Evolutionary conservation across 2,329 filamentous ascomycete genomes (phyloP), one percentile per base, ranked within the genome.

Genomic region (Sphaceloma murrayae): DNA sequence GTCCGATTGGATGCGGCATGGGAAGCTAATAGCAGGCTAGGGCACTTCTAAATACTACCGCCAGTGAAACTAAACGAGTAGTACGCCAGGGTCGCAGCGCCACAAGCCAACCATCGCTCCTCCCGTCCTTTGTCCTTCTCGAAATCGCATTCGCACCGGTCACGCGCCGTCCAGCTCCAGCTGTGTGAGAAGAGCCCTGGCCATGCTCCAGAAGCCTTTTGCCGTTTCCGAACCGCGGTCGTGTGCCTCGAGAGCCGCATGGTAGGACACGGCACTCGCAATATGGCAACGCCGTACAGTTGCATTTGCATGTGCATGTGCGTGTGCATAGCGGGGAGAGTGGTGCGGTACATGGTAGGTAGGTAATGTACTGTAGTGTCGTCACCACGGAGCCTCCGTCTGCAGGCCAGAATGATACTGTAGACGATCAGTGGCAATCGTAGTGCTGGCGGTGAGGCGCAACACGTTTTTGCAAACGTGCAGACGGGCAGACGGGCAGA

Each of bases 1-100:
- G 27, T 17, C 40, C 40, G 40, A 43, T 43, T 43, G 40, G 40
- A 5, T n/a, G n/a, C n/a, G n/a, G n/a, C n/a, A n/a, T n/a, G n/a
- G n/a, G n/a, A n/a, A n/a, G n/a, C n/a, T n/a, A n/a, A n/a, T n/a
- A n/a, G n/a, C n/a, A n/a, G n/a, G n/a, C n/a, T n/a, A n/a, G n/a
- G n/a, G n/a, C n/a, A n/a, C n/a, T n/a, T n/a, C n/a, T n/a, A n/a
- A n/a, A n/a, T n/a, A n/a, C n/a, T n/a, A n/a, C n/a, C n/a, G n/a
- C n/a, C 26, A 22, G 10, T 4, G 10, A 3, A 13, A 11, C n/a
- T n/a, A 30, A 30, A 29, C 6, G 30, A 26, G 22, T 40, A 40
- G 16, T 11, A 17, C 27, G 26, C 22, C 36, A 40, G 30, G 36
- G 36, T 40, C 36, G 18, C 9, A 8, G 19, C 22, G 36, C 36